Evolutionary conservation across 129 eudicot species (phyloP), one percentile per base, ranked within the genome.

Genomic region (Arctium lappa): DNA sequence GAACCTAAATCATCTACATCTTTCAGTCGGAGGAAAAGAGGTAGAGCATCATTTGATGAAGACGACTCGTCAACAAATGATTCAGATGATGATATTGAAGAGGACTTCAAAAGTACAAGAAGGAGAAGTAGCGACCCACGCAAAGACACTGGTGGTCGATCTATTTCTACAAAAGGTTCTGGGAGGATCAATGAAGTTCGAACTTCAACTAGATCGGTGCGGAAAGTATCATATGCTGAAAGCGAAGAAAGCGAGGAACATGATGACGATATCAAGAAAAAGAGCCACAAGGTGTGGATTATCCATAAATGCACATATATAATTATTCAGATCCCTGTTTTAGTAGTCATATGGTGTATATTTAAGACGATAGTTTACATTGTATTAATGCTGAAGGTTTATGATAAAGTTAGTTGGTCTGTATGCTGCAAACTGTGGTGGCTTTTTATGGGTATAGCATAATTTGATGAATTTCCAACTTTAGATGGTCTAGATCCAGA

Each of bases 171-270:
- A 16, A 88, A 84, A 80, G 82, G 66, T 80, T 87, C 92, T 65
- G 77, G 85, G 39, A 89, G 91, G 88, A 86, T 75, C 74, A 91
- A 85, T 87, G 99, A 93, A 74, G 81, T 86, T 34, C 86, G 99
- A 65, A 86, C 95, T 50, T 96, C 99, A 79, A 87, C 88, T 70
- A 89, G 99, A 69, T 91, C 98, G 3, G 91, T 88, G 72, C 91
- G 97, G 75, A 96, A 91, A 89, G 97, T 96, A n/a, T 96, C 99
- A 77, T 96, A 96, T 84, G 97, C 53, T 33, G 99, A 96, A 88
- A 93, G 98, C 81, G 98, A 90, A 69, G 98, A 83, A 77, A 96
- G 98, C 70, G 99, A 96, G 72, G 99, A 91, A 42, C 48, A 78
- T 87, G 99, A 93, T 75, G 99, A 96, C 72, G 89, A 87, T 82